A percentile compares a stretch with the other conserved stretches of the same genome.
Conservation (phyloP, 768 basidiomycete species). For the Sutorius australiensis region DNA sequence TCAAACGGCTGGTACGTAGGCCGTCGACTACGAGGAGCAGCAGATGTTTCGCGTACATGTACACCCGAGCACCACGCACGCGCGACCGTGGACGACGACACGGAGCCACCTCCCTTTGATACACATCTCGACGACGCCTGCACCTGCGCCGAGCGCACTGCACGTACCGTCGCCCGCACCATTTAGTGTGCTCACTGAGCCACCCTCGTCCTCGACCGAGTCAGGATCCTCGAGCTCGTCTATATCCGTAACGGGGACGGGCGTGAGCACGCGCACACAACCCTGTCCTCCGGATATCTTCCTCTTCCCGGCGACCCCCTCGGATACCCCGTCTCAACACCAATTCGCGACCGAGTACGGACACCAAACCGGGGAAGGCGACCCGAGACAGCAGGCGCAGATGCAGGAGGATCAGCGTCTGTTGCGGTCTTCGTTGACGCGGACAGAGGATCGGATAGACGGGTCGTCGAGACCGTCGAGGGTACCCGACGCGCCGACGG, state of each 20-base stretch:
- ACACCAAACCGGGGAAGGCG: slow-evolving; percentile 1
- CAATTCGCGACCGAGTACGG: slow-evolving; percentile 3
- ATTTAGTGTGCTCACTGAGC: slow-evolving; percentile 26
- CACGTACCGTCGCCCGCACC: slow-evolving; percentile 16
- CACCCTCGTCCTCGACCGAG: slow-evolving; percentile 22
- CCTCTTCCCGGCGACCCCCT: slow-evolving; percentile 26
- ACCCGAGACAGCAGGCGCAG: background rate
- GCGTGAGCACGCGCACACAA: background rate
- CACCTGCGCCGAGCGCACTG: background rate
- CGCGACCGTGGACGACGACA: slow-evolving; percentile 12
- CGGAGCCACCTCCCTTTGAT: slow-evolving; percentile 22
- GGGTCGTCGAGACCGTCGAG: slow-evolving; percentile 17
- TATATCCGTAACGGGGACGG: background rate
- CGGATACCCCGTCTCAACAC: slow-evolving; percentile 19
- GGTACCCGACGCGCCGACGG: slow-evolving; percentile 10
- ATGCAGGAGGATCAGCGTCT: slow-evolving; percentile 4
- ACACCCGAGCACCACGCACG: slow-evolving; percentile 11
- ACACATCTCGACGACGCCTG: slow-evolving; percentile 22
- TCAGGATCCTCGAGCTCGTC: slow-evolving; percentile 17
- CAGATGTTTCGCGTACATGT: slow-evolving; percentile 11
- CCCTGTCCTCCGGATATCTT: slow-evolving; percentile 28
- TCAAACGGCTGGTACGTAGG: slow-evolving; percentile 15
- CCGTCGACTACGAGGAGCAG: slow-evolving; percentile 23
- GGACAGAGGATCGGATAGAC: slow-evolving; percentile 12
- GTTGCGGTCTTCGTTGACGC: slow-evolving; percentile 1